phyloP scores from a whole-genome alignment of 108 stramenopile genomes.

The Nitzschia palea region DNA sequence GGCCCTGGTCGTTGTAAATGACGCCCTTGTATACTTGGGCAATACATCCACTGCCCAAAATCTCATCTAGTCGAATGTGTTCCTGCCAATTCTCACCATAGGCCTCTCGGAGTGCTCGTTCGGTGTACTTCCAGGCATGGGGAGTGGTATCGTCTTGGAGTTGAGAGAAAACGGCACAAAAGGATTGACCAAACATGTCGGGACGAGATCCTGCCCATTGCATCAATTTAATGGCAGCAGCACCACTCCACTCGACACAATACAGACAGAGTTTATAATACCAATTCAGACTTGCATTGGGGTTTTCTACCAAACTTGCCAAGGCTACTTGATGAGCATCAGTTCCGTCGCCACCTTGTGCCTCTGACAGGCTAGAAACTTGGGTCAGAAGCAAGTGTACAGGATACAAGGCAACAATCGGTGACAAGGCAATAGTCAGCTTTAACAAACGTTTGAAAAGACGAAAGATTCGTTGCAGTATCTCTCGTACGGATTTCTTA shows the following conservation, averaged over 20 bases:
- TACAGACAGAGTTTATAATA: conserved; percentile 40
- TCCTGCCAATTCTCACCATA: conserved; percentile 65
- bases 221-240: conserved; percentile 58
- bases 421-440: conserved; percentile 40
- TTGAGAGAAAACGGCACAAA: conserved; percentile 56
- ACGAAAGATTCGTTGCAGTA: conserved; percentile 16
- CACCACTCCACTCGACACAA: conserved; percentile 54
- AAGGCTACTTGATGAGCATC: conserved; percentile 32
- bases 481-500: background rate
- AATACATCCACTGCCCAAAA: conserved; percentile 73
- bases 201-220: conserved; percentile 74
- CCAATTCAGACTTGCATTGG: conserved; percentile 12
- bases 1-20: conserved; percentile 11
- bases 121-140: conserved; percentile 56
- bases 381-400: conserved; percentile 14
- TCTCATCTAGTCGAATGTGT: conserved; percentile 21
- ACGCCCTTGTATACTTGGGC: conserved; percentile 67
- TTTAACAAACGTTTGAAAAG: conserved; percentile 30
- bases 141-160: conserved; percentile 68
- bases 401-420: conserved; percentile 51
- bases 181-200: conserved; percentile 60
- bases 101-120: conserved; percentile 41
- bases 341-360: background rate
- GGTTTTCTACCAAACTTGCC: background rate
- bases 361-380: background rate